These are phyloP conservation scores for Begonia peltatifolia DNA, from an alignment of 306 rosid species.

Conservation along the genomic window DNA sequence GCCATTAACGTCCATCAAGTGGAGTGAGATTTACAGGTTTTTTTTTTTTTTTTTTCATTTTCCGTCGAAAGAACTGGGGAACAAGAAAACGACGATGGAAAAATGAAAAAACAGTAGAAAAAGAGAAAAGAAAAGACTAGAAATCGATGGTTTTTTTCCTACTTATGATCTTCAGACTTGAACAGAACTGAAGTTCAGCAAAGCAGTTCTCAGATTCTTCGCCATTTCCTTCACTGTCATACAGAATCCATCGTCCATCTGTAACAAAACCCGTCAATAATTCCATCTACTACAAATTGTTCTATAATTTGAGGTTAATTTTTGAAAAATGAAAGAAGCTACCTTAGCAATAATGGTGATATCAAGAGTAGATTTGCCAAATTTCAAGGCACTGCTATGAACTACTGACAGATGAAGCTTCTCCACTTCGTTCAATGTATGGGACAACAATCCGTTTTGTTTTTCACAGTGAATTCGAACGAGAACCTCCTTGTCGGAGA, in stretches of 20 bases:
- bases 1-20: too few species aligned
- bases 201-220: conserved; percentile 26
- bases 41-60: too few species aligned
- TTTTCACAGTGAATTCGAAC: conserved; percentile 52
- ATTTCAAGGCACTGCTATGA: conserved; percentile 43
- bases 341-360: conserved; percentile 70
- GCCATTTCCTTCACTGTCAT: conserved; percentile 42
- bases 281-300: not conserved
- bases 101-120: too few species aligned
- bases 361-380: conserved; percentile 41
- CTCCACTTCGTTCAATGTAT: conserved; percentile 29
- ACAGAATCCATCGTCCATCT: conserved; percentile 50
- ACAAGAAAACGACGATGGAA: too few species aligned
- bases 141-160: too few species aligned
- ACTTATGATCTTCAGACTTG: too few species aligned
- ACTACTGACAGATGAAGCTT: conserved; percentile 36
- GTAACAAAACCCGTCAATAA: conserved; percentile 1
- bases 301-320: not conserved
- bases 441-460: conserved; percentile 20
- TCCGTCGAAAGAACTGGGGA: too few species aligned
- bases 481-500: conserved; percentile 41
- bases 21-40: too few species aligned
- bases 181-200: conserved; percentile 4
- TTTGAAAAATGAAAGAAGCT: not conserved
- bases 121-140: too few species aligned